These are phyloP conservation scores for Ceratocystis cubensis DNA, from an alignment of 2,329 filamentous ascomycete genomes.

Conservation along the genomic window DNA sequence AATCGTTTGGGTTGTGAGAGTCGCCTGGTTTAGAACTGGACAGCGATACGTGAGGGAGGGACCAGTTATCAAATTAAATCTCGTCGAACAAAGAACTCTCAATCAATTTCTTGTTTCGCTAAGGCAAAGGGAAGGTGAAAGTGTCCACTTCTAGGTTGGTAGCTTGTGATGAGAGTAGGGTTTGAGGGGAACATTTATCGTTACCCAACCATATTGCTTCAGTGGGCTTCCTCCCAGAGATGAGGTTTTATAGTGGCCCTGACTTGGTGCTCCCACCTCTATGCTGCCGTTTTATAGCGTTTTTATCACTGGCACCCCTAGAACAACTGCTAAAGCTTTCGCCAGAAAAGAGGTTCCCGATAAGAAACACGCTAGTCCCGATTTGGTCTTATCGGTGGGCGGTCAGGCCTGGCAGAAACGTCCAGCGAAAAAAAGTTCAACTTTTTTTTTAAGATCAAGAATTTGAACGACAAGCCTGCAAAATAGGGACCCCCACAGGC, in stretches of 20 bases:
- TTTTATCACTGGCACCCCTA: background rate
- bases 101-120: background rate
- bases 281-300: background rate
- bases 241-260: background rate
- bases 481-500: constrained; percentile 17
- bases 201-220: background rate
- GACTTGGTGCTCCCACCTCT: too few species aligned
- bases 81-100: background rate
- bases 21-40: background rate
- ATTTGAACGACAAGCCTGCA: constrained; percentile 20
- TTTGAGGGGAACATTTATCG: background rate
- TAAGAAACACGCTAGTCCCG: constrained; percentile 15
- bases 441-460: constrained; percentile 27
- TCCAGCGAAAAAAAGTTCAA: constrained; percentile 21
- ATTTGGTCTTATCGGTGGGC: constrained; percentile 19
- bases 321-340: background rate
- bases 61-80: background rate
- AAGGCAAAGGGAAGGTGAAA: constrained; percentile 3
- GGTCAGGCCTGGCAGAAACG: constrained; percentile 22
- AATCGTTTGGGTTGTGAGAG: background rate
- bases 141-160: constrained; percentile 17
- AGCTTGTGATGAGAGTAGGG: background rate
- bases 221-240: background rate
- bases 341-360: constrained; percentile 5
- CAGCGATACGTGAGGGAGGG: background rate